Base-by-base conservation (phyloP, 1,284 basidiomycete species). In the Neonothopanus nambi region DNA sequence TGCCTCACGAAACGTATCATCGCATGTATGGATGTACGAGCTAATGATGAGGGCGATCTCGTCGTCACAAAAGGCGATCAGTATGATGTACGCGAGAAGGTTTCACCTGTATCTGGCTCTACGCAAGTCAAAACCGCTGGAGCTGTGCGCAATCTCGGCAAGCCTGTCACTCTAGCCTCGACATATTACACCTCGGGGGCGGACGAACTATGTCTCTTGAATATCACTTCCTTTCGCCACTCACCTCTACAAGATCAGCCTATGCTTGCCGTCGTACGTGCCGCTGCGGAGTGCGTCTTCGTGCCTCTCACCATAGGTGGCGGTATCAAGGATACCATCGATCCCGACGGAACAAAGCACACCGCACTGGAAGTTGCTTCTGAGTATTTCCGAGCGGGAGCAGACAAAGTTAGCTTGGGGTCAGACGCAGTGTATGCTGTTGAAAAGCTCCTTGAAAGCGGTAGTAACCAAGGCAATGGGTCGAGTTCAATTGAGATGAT, bases 31-130 rank as follows among this genome's bases (percentile, higher is more conserved):
- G 97, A 99, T 70, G 96, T 99, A 30, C 88, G 97, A 40, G 85
- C 93, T 36, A 99, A 99, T 73, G 97, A 99, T 68, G 72, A 88
- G 28, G 97, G 97, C 42, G 97, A 99, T 69, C 85, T 99, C 48
- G 95, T 99, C 54, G 97, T 99, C 1, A 99, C 97, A 46, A 99
- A 99, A 75, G 97, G 97, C 52, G 97, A 99, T 71, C 95, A 97
- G 67, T 99, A 99, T 75, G 94, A 98, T 66, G 96, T 98, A 13
- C 91, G 96, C 53, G 96, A 98, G 70, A 92, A 89, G 66, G 66
- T 71, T 11, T 45, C 63, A 5, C 59, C 65, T 13, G 60, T 71
- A 30, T 36, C 45, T 23, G 21, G 17, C 21, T 48, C 51, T 17
- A 42, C 41, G 40, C 63, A 67, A 35, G 66, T 73, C 47, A 70